Base-by-base conservation (phyloP, 2,329 filamentous ascomycete genomes). In the Stenocarpella maydis region DNA sequence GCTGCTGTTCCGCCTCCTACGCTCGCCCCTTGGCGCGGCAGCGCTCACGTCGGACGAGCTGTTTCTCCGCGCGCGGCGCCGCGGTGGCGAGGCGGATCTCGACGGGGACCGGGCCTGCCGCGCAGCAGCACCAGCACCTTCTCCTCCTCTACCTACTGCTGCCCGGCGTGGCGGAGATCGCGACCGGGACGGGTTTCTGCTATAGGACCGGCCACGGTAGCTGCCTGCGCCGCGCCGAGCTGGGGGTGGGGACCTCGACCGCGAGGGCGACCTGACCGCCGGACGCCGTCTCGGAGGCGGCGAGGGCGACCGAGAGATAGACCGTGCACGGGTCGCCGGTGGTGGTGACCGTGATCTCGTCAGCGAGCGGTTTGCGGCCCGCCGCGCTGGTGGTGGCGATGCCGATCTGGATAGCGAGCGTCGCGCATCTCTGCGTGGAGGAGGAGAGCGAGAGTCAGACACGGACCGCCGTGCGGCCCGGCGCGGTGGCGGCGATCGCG, bases 1-100 rank as follows among this genome's bases (percentile, higher is more conserved):
- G 50, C 71, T 72, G 45, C 65, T 69, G n/a, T 63, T 68, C 60
- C 71, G 58, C 49, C 71, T 65, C 34, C 54, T 52, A 26, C 69
- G 65, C 66, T 67, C 71, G 21, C 71, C 69, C 37, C 65, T 67
- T 31, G 60, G 69, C 39, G 69, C 24, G 14, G 43, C 39, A 14
- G 37, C 68, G 41, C 68, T 52, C 37, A 65, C 31, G 7, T 66
- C 58, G 15, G 68, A 69, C 19, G 68, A 68, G 61, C 58, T 66
- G 9, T 71, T 63, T 26, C 68, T 47, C 55, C 60, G 60, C 1
- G 34, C 47, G 26, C 60, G 68, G 31, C 65, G 70, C 34, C 64
- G 64, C n/a, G 68, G 52, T 28, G 68, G 68, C 3, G 69, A 41
- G 15, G 58, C 39, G 15, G 37, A 65, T 15, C 52, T 60, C 53